Evolutionary conservation across 2,329 filamentous ascomycete species (phyloP), one percentile per base, ranked within the genome.

Genomic region (Fusarium pseudoanthophilum): DNA sequence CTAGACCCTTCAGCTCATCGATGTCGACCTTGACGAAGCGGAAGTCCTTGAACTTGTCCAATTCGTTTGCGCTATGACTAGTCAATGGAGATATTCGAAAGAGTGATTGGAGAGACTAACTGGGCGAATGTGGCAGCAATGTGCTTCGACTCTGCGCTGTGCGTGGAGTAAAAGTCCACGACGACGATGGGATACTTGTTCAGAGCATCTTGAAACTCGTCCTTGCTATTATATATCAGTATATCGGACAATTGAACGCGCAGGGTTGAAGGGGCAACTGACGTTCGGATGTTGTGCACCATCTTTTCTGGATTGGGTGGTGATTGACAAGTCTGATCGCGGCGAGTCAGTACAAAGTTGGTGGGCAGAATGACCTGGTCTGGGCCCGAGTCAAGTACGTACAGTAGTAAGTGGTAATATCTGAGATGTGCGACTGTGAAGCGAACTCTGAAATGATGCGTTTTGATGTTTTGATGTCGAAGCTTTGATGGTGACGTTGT

Each of bases 261-360:
- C 2, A 2, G 51, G 8, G 36, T 6, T 10, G 11, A 28, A 28
- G 10, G 28, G 9, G 9, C 21, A 11, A 45, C 66, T 10, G 43
- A 73, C 71, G 36, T 67, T 61, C 57, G 51, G 18, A 73, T 60
- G 61, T 73, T 73, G 61, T 73, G 71, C 49, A 73, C 71, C 71
- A 73, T 73, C 42, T 46, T 74, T 63, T 37, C 58, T 72, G 36
- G 2, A 52, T 64, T 45, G 13, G 46, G 30, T 13, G 26, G 36
- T 42, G 40, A 49, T 57, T 61, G 46, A 42, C 24, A 37, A 20
- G 32, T 24, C 39, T 39, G 30, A n/a, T 32, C 7, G 21, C 20
- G 43, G 18, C 8, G 57, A 72, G 56, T 73, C 52, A 73, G 46
- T 24, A 15, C 14, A 1, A 30, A 43, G 52, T 45, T 51, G 46